Evolutionary conservation across 208 protist species (phyloP), one percentile per base, ranked within the genome.

Genomic region (Trypanosoma cruzi): DNA sequence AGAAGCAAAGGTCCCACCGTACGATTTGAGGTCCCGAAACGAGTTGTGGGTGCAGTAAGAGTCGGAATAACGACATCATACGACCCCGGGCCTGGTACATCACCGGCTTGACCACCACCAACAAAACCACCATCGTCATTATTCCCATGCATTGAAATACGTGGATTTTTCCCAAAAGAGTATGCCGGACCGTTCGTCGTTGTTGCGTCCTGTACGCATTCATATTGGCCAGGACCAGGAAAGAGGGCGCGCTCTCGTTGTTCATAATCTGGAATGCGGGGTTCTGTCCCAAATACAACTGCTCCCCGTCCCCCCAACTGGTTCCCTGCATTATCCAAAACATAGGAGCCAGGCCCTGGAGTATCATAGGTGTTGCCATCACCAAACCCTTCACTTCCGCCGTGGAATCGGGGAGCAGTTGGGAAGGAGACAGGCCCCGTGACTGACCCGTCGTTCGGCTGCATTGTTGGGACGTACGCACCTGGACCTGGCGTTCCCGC

Each of bases 281-380:
- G 62, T 20, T 65, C 79, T 31, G 65, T 78, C 24, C 79, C 74
- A 22, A 84, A 72, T 10, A 62, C 31, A 36, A 52, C 49, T 18
- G 50, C 65, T 24, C 52, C 60, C 49, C 66, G 54, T 28, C 46
- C 13, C 44, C 40, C 48, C 29, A 34, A 60, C 7, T 24, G 50
- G 2, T 31, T 20, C 49, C 37, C 60, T 55, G 48, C 29, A 42
- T 24, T 18, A 3, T 78, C 64, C 36, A 72, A 16, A 49, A 20
- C 22, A 59, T 92, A 92, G 13, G 72, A 62, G 13, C 81, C 83
- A 14, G 83, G 83, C 16, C 85, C 85, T 20, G 85, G 85, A 24
- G 75, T 84, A 31, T 53, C 60, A 26, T 11, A 8, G 22, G 18
- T 55, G 72, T 10, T 56, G 58, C 48, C 54, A 50, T 55, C 18